phyloP scores from a whole-genome alignment of 352 stramenopile species.

The Phytophthora fragariae region DNA sequence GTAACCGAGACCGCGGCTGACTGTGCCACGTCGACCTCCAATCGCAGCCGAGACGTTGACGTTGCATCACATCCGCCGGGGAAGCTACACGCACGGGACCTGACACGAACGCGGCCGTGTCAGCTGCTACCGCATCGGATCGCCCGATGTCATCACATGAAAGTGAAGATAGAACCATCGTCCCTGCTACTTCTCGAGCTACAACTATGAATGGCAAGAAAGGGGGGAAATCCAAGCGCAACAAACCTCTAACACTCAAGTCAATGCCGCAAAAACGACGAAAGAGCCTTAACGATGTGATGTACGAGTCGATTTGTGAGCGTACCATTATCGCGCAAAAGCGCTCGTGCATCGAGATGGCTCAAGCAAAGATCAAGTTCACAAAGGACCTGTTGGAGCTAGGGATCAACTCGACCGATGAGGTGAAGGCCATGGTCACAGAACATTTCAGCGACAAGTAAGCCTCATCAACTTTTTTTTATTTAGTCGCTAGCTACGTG shows the following conservation, averaged over 20 bases:
- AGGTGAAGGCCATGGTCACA: conserved; percentile 10
- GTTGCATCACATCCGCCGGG: not conserved
- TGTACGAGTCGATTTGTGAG: conserved; percentile 16
- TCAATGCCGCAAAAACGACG: not conserved
- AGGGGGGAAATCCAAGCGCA: not conserved
- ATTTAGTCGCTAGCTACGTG: conserved; percentile 7
- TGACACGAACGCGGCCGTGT: not conserved
- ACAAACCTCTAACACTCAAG: not conserved
- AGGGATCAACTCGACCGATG: conserved; percentile 5
- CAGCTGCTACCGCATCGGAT: not conserved
- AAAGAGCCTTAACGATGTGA: conserved; percentile 12
- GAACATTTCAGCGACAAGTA: conserved; percentile 2
- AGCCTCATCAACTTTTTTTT: not conserved
- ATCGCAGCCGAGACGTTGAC: not conserved
- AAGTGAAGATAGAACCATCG: not conserved
- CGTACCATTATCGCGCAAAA: conserved; percentile 2
- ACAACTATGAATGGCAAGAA: not conserved
- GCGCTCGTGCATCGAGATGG: conserved; percentile 12
- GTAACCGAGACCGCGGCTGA: not conserved
- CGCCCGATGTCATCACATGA: not conserved
- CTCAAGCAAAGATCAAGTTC: conserved; percentile 12
- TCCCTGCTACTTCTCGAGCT: not conserved
- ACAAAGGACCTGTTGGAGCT: conserved; percentile 5
- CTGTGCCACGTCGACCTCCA: not conserved
- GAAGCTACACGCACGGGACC: not conserved